Evolutionary conservation across 2,329 filamentous ascomycete genomes (phyloP).

Genomic region (Thielaviopsis musarum): DNA sequence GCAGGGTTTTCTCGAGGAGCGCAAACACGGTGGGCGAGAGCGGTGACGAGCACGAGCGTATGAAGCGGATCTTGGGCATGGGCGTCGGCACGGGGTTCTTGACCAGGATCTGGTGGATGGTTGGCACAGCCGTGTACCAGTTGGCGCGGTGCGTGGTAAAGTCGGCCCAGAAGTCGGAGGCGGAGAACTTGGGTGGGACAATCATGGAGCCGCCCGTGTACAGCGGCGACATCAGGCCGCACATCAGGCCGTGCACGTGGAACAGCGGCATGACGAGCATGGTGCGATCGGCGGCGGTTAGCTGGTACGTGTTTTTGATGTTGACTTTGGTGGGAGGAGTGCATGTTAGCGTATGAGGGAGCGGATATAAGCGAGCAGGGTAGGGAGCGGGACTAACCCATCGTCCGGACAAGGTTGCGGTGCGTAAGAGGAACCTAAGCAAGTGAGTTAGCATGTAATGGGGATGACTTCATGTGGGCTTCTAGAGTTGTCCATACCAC

Average conservation of each 20-base stretch:
- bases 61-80: slow-evolving; percentile 62
- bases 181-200: slow-evolving; percentile 65
- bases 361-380: neutral
- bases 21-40: slow-evolving; percentile 68
- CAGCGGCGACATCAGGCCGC: slow-evolving; percentile 64
- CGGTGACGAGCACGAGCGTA: slow-evolving; percentile 63
- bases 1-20: slow-evolving; percentile 57
- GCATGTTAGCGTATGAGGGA: neutral
- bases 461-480: neutral
- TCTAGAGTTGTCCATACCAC: slow-evolving; percentile 35
- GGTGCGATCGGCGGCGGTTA: slow-evolving; percentile 55
- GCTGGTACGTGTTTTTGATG: slow-evolving; percentile 60
- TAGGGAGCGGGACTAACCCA: slow-evolving; percentile 35
- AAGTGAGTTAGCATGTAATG: slow-evolving; percentile 8
- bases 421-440: slow-evolving; percentile 59
- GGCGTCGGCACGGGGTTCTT: slow-evolving; percentile 53
- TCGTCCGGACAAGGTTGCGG: slow-evolving; percentile 63
- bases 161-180: slow-evolving; percentile 66
- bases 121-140: slow-evolving; percentile 89
- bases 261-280: slow-evolving; percentile 84
- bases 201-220: slow-evolving; percentile 62
- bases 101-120: slow-evolving; percentile 78
- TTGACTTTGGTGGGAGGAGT: slow-evolving; percentile 33
- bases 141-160: slow-evolving; percentile 60
- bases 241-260: slow-evolving; percentile 78